Conservation (phyloP, 495 filamentous ascomycete genomes). For the Glonium stellatum region DNA sequence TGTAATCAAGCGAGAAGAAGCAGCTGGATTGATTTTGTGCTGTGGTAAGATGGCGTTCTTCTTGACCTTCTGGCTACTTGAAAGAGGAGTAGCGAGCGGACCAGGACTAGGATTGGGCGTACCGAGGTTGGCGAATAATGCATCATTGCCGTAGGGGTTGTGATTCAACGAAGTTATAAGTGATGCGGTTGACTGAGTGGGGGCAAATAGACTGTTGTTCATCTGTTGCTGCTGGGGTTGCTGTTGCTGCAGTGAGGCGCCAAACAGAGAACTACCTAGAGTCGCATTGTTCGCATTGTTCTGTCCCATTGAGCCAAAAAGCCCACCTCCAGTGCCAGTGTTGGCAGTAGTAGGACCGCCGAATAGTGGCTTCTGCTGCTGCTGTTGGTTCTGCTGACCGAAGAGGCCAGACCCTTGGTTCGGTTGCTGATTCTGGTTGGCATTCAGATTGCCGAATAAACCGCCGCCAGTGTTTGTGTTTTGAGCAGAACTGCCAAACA, state of each 20-base stretch:
- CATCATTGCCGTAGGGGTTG: constrained; percentile 73
- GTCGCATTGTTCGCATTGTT: constrained; percentile 24
- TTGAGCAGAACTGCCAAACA: constrained; percentile 23
- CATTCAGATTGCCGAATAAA: constrained; percentile 46
- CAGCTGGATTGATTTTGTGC: constrained; percentile 78
- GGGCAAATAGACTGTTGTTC: constrained; percentile 55
- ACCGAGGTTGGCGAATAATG: constrained; percentile 66
- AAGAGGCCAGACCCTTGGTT: constrained; percentile 42
- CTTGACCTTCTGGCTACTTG: constrained; percentile 60
- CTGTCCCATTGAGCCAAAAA: constrained; percentile 31
- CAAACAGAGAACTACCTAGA: constrained; percentile 31
- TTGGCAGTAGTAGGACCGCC: constrained; percentile 18
- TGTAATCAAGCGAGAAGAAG: constrained; percentile 68
- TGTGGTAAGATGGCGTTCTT: constrained; percentile 73
- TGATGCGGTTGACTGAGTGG: constrained; percentile 44
- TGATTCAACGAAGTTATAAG: constrained; percentile 71
- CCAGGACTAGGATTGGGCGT: constrained; percentile 61
- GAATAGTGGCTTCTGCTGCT: constrained; percentile 31
- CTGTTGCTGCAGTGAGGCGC: constrained; percentile 32
- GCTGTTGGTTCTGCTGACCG: constrained; percentile 29
- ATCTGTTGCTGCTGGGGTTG: constrained; percentile 20
- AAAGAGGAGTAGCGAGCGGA: constrained; percentile 82
- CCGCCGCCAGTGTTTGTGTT: constrained; percentile 36
- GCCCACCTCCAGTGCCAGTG: constrained; percentile 35
- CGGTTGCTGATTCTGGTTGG: constrained; percentile 52